These are phyloP conservation scores for Lepiota brunneoincarnata DNA, from an alignment of 768 basidiomycete genomes.

Conservation along the genomic window DNA sequence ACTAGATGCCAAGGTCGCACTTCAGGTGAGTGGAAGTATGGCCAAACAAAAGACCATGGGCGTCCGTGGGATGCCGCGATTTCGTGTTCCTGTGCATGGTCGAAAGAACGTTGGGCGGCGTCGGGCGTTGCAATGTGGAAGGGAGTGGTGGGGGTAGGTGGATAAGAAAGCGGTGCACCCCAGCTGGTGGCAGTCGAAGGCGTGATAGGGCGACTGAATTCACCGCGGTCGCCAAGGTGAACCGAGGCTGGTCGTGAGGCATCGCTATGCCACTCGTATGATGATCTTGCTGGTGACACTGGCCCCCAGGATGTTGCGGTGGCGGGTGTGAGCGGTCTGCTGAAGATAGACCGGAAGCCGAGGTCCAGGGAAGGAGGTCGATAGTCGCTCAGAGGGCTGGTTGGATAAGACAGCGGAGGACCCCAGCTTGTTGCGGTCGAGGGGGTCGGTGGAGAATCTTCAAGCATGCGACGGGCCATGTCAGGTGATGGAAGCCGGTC, in stretches of 20 bases:
- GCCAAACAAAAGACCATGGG: constrained; percentile 17
- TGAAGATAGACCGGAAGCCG: constrained; percentile 25
- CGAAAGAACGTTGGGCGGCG: constrained; percentile 33
- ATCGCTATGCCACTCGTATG: constrained; percentile 1
- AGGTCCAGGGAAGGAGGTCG: constrained; percentile 38
- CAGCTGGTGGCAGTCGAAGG: constrained; percentile 50
- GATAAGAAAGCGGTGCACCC: constrained; percentile 46
- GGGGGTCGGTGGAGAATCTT: constrained; percentile 52
- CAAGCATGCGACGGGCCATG: constrained; percentile 51
- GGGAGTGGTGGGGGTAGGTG: constrained; percentile 33
- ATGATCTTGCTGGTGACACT: constrained; percentile 1
- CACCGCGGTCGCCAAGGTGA: constrained; percentile 13
- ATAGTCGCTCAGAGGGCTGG: constrained; percentile 30
- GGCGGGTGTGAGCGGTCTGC: constrained; percentile 6
- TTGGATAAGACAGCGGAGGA: constrained; percentile 39
- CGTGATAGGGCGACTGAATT: constrained; percentile 36
- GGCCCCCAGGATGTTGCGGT: constrained; percentile 16
- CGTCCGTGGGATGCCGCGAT: constrained; percentile 3
- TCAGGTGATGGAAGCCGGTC: constrained; percentile 55
- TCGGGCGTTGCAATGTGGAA: constrained; percentile 39
- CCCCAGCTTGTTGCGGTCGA: constrained; percentile 52
- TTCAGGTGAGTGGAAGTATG: neutral
- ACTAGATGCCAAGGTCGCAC: constrained; percentile 14
- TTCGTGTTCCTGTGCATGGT: constrained; percentile 15
- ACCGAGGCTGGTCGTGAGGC: constrained; percentile 4